These are phyloP conservation scores for Posidonia oceanica DNA, from an alignment of 116 monocot genomes.

Conservation along the genomic window DNA sequence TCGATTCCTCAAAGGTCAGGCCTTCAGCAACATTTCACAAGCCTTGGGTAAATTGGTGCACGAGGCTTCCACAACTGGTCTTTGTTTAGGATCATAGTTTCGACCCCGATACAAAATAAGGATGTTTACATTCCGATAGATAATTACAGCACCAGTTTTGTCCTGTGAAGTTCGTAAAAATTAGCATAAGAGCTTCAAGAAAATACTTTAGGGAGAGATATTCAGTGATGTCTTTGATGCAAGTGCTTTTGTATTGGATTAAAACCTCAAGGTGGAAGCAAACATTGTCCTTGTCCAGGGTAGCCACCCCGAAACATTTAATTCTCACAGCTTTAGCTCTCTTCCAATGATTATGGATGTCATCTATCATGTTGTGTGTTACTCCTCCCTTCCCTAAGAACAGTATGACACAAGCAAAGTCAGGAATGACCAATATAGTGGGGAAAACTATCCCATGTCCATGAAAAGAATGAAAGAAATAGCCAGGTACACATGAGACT, in stretches of 20 bases:
- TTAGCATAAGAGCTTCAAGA: neutral
- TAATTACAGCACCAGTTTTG: slow-evolving; percentile 76
- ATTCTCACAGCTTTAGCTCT: slow-evolving; percentile 85
- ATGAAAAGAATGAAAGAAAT: too few species aligned
- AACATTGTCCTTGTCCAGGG: slow-evolving; percentile 83
- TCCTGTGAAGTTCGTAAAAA: slow-evolving; percentile 29
- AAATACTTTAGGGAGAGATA: neutral
- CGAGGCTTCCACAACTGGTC: slow-evolving; percentile 75
- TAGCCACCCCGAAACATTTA: slow-evolving; percentile 81
- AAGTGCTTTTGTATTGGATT: neutral
- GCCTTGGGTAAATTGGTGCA: slow-evolving; percentile 73
- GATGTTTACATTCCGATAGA: slow-evolving; percentile 57
- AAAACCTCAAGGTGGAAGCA: slow-evolving; percentile 85
- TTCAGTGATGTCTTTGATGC: neutral
- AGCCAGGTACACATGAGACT: too few species aligned
- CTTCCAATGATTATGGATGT: slow-evolving; percentile 87
- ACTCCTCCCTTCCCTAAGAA: slow-evolving; percentile 71
- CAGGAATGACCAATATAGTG: too few species aligned
- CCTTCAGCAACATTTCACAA: slow-evolving; percentile 65
- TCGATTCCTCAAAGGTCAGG: slow-evolving; percentile 67
- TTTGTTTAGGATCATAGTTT: slow-evolving; percentile 57
- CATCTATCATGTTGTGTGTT: slow-evolving; percentile 84
- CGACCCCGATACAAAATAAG: slow-evolving; percentile 72
- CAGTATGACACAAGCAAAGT: neutral
- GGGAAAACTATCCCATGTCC: too few species aligned